These are phyloP conservation scores for Epichloe bromicola DNA, from an alignment of 2,329 filamentous ascomycete species.

Conservation along the genomic window DNA sequence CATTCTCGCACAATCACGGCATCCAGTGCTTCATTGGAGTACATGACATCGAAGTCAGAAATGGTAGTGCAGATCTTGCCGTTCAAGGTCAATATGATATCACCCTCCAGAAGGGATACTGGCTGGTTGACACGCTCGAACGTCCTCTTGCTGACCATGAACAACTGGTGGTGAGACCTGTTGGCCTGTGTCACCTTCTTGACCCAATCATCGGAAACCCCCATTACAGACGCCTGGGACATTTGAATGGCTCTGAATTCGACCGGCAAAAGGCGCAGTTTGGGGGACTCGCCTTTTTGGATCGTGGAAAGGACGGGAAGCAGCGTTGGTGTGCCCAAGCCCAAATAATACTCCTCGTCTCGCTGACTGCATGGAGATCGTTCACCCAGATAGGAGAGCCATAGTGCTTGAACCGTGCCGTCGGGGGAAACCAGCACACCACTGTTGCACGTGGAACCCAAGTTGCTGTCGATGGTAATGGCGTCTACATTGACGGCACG, in stretches of 20 bases:
- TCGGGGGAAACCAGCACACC: slow-evolving; percentile 84
- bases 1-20: slow-evolving; percentile 80
- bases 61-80: slow-evolving; percentile 86
- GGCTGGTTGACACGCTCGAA: slow-evolving; percentile 42
- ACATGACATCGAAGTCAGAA: slow-evolving; percentile 92
- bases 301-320: slow-evolving; percentile 83
- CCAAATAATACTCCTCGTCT: slow-evolving; percentile 93
- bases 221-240: slow-evolving; percentile 95
- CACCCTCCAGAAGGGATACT: slow-evolving; percentile 66
- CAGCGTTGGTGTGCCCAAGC: slow-evolving; percentile 76
- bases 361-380: slow-evolving; percentile 64
- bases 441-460: slow-evolving; percentile 84
- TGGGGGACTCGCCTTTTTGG: slow-evolving; percentile 58
- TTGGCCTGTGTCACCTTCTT: slow-evolving; percentile 79
- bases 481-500: slow-evolving; percentile 92
- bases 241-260: slow-evolving; percentile 94
- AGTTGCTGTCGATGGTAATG: slow-evolving; percentile 87
- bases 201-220: slow-evolving; percentile 96
- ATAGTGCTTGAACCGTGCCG: slow-evolving; percentile 85
- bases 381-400: slow-evolving; percentile 94
- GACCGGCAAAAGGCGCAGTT: slow-evolving; percentile 80
- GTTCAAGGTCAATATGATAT: slow-evolving; percentile 85
- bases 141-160: slow-evolving; percentile 91
- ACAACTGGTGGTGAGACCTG: slow-evolving; percentile 85
- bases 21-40: slow-evolving; percentile 70